Percentiles rank a stretch among this genome's conserved stretches.
These are phyloP conservation scores for Glebionis coronaria DNA, from an alignment of 129 eudicot genomes.

Conservation along the genomic window DNA sequence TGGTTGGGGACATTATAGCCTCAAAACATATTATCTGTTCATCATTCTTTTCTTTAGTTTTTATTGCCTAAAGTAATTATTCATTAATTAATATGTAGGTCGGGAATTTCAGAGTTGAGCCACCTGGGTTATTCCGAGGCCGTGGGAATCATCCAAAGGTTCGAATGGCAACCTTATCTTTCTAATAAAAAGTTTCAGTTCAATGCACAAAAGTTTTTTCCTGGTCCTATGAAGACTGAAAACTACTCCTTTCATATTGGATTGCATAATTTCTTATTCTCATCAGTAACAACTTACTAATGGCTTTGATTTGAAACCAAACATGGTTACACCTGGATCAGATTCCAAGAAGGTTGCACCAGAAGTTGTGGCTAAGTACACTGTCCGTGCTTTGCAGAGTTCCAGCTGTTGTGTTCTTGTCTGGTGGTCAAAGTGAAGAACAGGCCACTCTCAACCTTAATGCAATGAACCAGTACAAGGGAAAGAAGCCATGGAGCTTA, in stretches of 20 bases:
- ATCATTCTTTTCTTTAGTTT: neutral
- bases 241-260: neutral
- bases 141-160: constrained; percentile 99
- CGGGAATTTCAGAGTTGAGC: constrained; percentile 94
- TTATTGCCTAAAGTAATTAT: constrained; percentile 22
- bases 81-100: constrained; percentile 48
- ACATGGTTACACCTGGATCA: no score
- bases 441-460: no score
- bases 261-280: neutral
- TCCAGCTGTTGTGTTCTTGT: no score
- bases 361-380: no score
- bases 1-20: constrained; percentile 2
- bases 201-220: neutral
- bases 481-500: no score
- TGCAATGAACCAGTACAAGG: no score
- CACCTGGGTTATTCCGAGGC: constrained; percentile 98
- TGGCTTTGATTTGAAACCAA: constrained; percentile 13
- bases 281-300: neutral
- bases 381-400: no score
- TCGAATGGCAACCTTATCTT: constrained; percentile 17
- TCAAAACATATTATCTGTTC: neutral
- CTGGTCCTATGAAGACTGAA: constrained; percentile 21
- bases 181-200: constrained; percentile 4
- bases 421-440: no score
- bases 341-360: no score